Base-by-base conservation (phyloP, 2,329 filamentous ascomycete genomes). In the Pseudopyrenochaeta lycopersici region DNA sequence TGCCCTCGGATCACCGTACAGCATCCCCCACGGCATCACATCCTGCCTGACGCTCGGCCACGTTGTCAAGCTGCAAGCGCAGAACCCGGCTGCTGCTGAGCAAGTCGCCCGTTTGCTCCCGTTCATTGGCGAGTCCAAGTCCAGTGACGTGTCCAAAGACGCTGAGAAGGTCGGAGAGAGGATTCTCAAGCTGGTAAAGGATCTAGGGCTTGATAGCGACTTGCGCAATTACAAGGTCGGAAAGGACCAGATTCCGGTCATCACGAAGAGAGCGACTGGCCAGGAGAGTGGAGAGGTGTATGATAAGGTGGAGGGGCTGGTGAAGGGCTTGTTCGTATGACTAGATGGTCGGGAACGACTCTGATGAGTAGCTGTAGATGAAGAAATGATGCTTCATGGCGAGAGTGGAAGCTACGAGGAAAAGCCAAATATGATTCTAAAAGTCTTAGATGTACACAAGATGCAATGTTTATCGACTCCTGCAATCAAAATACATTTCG, bases 11-110 rank as follows among this genome's bases (percentile, higher is more conserved):
- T 78, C 75, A 2, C 83, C 84, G 0, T 86, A 85, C 57, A 66
- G 73, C 0, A 85, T 86, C 33, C 84, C 84, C 0, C 83, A 86
- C 56, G 83, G 83, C 0, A 79, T 84, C 40, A 86, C 83, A 0
- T 81, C 77, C 1, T 85, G 83, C 60, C 62, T 86, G 41, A 84
- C 82, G 0, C 73, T 86, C 0, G 81, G 81, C 0, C 80, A 82
- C 49, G 83, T 85, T 0, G 78, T 85, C 3, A 82, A 81, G 66
- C 68, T 85, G 17, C 85, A 84, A 58, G 80, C 82, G 0, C 57
- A 72, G 39, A 78, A 79, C 5, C 66, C 70, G 1, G 72, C 71
- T 3, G 78, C 80, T 31, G 82, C 82, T 10, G 74, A 71, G 50
- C 79, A 82, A 61, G 62, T 84, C 38, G 76, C 78, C 4, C 65